Conservation (phyloP, 306 rosid genomes). For the Vigna nakashimae region DNA sequence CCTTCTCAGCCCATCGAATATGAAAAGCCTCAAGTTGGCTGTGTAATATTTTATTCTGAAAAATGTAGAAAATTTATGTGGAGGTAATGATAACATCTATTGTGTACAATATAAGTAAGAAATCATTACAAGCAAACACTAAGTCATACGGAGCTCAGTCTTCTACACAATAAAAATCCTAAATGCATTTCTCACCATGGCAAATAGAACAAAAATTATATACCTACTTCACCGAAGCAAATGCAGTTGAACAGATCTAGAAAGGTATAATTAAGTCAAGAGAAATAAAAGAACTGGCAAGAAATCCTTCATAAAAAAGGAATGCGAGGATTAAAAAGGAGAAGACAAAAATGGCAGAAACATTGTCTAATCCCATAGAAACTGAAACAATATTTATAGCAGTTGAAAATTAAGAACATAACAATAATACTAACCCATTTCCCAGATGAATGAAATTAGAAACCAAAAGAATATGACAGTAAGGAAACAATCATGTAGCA, state of each 20-base stretch:
- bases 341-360: neutral
- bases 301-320: neutral
- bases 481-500: neutral
- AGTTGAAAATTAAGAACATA: neutral
- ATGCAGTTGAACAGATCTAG: slow-evolving; percentile 6
- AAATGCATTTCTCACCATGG: neutral
- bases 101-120: neutral
- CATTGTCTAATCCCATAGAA: neutral
- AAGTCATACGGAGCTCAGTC: neutral
- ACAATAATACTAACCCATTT: neutral
- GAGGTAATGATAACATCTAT: slow-evolving; percentile 15
- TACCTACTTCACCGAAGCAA: neutral
- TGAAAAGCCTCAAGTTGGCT: slow-evolving; percentile 90
- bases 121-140: neutral
- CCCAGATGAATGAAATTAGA: neutral
- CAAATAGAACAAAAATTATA: neutral
- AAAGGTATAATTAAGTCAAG: neutral
- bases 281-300: neutral
- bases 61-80: slow-evolving; percentile 10
- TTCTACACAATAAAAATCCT: slow-evolving; percentile 8
- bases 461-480: neutral
- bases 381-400: neutral
- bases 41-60: slow-evolving; percentile 89
- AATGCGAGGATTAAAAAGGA: neutral
- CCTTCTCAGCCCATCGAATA: slow-evolving; percentile 87